Evolutionary conservation across 2,329 filamentous ascomycete genomes (phyloP).

Genomic region (Botrytis byssoidea): DNA sequence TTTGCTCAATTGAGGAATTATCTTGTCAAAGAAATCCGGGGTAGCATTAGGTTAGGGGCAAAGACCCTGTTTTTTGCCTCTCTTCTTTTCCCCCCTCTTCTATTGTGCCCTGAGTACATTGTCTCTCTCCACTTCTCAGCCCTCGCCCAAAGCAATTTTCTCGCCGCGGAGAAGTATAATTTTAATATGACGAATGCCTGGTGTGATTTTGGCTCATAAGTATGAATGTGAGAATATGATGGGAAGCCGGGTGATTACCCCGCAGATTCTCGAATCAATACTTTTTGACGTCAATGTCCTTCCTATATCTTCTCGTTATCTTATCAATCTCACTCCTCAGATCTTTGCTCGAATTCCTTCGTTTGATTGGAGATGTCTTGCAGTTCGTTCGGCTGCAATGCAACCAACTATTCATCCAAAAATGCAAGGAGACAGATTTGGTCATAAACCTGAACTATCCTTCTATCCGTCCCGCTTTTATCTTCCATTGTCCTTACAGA

Average conservation of each 20-base stretch:
- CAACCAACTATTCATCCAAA: background rate
- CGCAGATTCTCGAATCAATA: slow-evolving; percentile 2
- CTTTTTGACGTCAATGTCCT: background rate
- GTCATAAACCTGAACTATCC: background rate
- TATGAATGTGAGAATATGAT: background rate
- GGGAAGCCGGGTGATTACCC: slow-evolving; percentile 7
- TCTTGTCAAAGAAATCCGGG: slow-evolving; percentile 35
- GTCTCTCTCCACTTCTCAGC: slow-evolving; percentile 1
- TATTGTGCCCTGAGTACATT: background rate
- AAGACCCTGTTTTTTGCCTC: slow-evolving; percentile 4
- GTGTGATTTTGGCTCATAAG: slow-evolving; percentile 5
- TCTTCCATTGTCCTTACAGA: background rate
- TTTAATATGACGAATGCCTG: background rate
- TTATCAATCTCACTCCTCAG: slow-evolving; percentile 4
- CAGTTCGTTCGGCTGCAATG: slow-evolving; percentile 4
- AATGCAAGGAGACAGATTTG: background rate
- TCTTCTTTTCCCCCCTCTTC: background rate
- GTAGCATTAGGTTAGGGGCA: slow-evolving; percentile 24
- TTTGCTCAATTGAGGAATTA: slow-evolving; percentile 28
- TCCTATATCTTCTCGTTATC: slow-evolving; percentile 2
- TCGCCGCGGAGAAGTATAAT: slow-evolving; percentile 6
- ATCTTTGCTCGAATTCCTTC: background rate
- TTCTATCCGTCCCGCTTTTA: slow-evolving; percentile 6
- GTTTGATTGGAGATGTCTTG: slow-evolving; percentile 10
- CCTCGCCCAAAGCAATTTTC: background rate